Conservation (phyloP, 345 rosid genomes). For the Arabidopsis suecica region DNA sequence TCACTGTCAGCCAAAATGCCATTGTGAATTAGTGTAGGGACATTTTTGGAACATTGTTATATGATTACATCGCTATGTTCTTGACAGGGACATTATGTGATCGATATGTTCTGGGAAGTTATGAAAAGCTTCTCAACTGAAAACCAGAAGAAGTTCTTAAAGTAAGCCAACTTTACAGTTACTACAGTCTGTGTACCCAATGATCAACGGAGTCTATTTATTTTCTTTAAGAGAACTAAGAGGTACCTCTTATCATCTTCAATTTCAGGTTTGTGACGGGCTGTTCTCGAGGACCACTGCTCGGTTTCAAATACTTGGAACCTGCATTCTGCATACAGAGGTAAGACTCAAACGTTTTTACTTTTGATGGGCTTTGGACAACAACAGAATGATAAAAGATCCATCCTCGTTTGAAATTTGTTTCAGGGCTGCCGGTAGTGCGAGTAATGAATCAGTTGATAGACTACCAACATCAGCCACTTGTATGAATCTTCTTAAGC, state of each 20-base stretch:
- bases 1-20: slow-evolving; percentile 27
- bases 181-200: background rate
- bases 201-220: background rate
- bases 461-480: slow-evolving; percentile 96
- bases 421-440: slow-evolving; percentile 34
- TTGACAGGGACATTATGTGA: slow-evolving; percentile 91
- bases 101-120: slow-evolving; percentile 98
- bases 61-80: slow-evolving; percentile 23
- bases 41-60: slow-evolving; percentile 25
- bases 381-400: slow-evolving; percentile 11
- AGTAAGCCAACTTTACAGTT: slow-evolving; percentile 54
- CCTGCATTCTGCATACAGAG: slow-evolving; percentile 96
- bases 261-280: slow-evolving; percentile 90
- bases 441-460: slow-evolving; percentile 67
- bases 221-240: slow-evolving; percentile 24
- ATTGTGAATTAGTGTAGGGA: slow-evolving; percentile 4
- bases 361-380: slow-evolving; percentile 15
- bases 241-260: slow-evolving; percentile 25
- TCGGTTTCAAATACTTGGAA: slow-evolving; percentile 90
- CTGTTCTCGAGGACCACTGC: slow-evolving; percentile 94
- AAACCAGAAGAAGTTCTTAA: slow-evolving; percentile 88
- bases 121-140: slow-evolving; percentile 85
- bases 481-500: slow-evolving; percentile 99
- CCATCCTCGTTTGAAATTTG: slow-evolving; percentile 21
- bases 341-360: slow-evolving; percentile 45